Conservation (phyloP, 441 rosid genomes). For the Bruguiera hainesii region DNA sequence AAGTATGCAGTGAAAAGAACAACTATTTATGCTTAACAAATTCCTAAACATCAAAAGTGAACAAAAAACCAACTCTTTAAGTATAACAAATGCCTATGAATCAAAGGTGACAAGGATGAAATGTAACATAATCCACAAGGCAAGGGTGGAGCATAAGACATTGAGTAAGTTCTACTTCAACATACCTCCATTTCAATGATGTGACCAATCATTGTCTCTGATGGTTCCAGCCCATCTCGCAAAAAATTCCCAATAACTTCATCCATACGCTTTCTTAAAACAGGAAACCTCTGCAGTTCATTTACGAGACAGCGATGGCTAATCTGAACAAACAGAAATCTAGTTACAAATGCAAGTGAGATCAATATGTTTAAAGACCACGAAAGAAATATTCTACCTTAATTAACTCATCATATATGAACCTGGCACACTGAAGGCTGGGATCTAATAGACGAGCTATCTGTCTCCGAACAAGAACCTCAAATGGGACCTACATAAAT, state of each 20-base stretch:
- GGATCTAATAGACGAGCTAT: conserved; percentile 91
- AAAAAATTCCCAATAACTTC: conserved; percentile 86
- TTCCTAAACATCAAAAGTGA: too few relatives aligned
- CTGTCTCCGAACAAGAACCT: conserved; percentile 91
- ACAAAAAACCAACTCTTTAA: too few relatives aligned
- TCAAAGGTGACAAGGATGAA: not conserved
- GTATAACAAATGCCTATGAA: not conserved
- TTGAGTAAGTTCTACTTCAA: not conserved
- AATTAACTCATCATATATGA: conserved; percentile 81
- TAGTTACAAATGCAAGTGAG: conserved; percentile 10
- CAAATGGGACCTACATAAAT: conserved; percentile 78
- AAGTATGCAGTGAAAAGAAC: too few relatives aligned
- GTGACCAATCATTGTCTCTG: conserved; percentile 93
- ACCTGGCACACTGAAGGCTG: conserved; percentile 94
- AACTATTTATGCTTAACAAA: too few relatives aligned
- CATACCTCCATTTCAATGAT: conserved; percentile 94
- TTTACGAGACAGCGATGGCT: conserved; percentile 75
- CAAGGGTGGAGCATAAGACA: not conserved
- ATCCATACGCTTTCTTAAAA: conserved; percentile 84
- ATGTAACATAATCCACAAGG: not conserved
- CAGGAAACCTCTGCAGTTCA: conserved; percentile 82
- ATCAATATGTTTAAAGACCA: not conserved
- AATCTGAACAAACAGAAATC: conserved; percentile 51
- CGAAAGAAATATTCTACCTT: conserved; percentile 45
- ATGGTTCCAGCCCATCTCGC: conserved; percentile 89